Evolutionary conservation across 371 early-diverging fungal genomes (phyloP), one percentile per base, ranked within the genome.

Genomic region (Dentiscutata heterogama): DNA sequence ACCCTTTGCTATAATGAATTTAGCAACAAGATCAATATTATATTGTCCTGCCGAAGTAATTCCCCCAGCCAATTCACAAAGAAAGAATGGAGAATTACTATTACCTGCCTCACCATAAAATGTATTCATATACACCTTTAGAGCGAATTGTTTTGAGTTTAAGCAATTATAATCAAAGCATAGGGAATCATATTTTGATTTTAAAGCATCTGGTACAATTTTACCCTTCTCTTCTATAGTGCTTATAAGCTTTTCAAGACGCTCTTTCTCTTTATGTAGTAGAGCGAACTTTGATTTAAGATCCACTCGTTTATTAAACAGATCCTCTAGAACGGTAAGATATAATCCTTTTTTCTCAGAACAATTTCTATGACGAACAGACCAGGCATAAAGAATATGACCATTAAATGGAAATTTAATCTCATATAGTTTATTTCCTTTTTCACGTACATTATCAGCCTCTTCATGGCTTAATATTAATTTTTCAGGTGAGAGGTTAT

Each of bases 351-450:
- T 67, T 29, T 67, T 67, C 27, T 67, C 25, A 18, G 20, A 25
- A 6, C 27, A 18, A 67, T 67, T 67, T 27, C 27, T 20, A 67
- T 67, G 2, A 5, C 25, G 42, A 42, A 71, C 50, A 50, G 14
- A 18, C 50, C 18, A 71, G 42, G 72, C 22, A 16, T 46, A n/a
- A 46, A 71, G 1, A 20, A 46, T 71, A 8, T 18, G 51, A 14
- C 50, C 20, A 71, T 46, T 71, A 71, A 71, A 71, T 18, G 8
- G n/a, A 71, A 71, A 71, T 50, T 71, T 20, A 71, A 71, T 71
- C 72, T 71, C 50, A 71, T 71, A 50, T 50, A 71, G 50, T 46
- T 71, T 71, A 16, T 71, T 71, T 71, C 50, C 50, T 50, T 71
- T 71, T 16, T 71, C 50, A 50, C 50, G 72, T 20, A 50, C 72